Evolutionary conservation across 768 basidiomycete species (phyloP).

Genomic region (Neoboletus magnificus): DNA sequence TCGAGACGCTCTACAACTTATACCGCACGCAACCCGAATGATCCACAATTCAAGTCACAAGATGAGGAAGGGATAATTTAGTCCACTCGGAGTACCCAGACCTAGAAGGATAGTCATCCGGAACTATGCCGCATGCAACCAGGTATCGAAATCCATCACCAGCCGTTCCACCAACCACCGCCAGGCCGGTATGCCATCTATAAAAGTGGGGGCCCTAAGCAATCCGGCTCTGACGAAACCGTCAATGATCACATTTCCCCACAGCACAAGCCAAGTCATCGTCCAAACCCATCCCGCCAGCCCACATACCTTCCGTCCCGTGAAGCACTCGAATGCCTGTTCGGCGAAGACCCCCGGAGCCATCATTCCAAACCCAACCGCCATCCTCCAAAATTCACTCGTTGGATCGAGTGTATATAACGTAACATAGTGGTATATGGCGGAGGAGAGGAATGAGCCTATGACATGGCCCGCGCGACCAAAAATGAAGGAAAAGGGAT

Average conservation of each 20-base stretch:
- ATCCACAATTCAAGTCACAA: no score
- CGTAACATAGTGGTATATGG: constrained; percentile 45
- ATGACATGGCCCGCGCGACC: constrained; percentile 49
- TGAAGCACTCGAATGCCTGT: constrained; percentile 17
- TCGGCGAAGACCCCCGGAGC: constrained; percentile 50
- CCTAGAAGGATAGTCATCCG: no score
- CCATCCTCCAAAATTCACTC: constrained; percentile 39
- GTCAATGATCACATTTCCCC: constrained; percentile 24
- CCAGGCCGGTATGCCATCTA: no score
- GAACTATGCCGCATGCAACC: no score
- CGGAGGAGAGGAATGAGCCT: constrained; percentile 56
- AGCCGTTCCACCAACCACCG: no score
- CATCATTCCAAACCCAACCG: constrained; percentile 53
- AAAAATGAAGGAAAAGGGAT: constrained; percentile 33
- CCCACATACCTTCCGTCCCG: constrained; percentile 29
- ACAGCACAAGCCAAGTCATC: constrained; percentile 24
- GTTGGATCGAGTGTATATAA: constrained; percentile 50
- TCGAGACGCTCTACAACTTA: no score
- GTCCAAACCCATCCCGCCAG: constrained; percentile 35
- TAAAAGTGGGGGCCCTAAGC: no score
- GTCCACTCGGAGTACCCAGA: no score
- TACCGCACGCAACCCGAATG: no score
- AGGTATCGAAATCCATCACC: no score
- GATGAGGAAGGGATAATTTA: no score
- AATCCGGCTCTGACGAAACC: background rate